Base-by-base conservation (phyloP, 1,284 basidiomycete species). In the Marasmius tenuissimus region DNA sequence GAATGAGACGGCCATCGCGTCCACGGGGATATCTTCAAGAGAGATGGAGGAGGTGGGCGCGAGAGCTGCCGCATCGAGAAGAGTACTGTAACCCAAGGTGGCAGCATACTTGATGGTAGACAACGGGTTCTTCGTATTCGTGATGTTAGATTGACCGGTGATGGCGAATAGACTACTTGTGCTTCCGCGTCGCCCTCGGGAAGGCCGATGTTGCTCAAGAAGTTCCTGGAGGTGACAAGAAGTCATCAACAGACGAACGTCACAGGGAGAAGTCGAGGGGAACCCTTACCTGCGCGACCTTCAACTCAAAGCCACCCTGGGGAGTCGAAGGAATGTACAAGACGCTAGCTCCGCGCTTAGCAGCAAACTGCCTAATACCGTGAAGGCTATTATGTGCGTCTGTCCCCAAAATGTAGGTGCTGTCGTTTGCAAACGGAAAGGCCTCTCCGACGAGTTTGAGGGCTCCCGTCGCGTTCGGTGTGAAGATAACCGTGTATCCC, bases 301-400 rank as follows among this genome's bases (percentile, higher is more conserved):
- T 70, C 9, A 77, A 65, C 61, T 87, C 81, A 65, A 92, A 81
- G 11, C 88, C 88, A 34, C 91, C 89, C 34, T 80, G 79, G 35
- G 80, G 70, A 16, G 83, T 83, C 7, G 86, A 83, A 18, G 83
- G 80, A 56, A 93, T 84, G 70, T 92, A 92, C 49, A 77, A 74
- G 16, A 89, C 83, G 16, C 75, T 69, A 1, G 88, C 85, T 5
- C 85, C 85, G 37, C 78, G 80, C 61, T 76, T 72, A 2, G 71
- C 70, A 0, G 91, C 90, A 67, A 85, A 91, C 71, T 89, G 82
- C 50, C 93, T 82, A 58, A 94, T 88, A 9, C 93, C 93, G 66
- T 94, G 89, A 12, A 94, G 86, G 66, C 91, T 93, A 68, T 94
- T 94, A 71, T 94, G 92, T 10, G 89, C 87, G 71, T 94, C 91